Conservation (phyloP, 768 basidiomycete genomes). For the Pisolithus orientalis region DNA sequence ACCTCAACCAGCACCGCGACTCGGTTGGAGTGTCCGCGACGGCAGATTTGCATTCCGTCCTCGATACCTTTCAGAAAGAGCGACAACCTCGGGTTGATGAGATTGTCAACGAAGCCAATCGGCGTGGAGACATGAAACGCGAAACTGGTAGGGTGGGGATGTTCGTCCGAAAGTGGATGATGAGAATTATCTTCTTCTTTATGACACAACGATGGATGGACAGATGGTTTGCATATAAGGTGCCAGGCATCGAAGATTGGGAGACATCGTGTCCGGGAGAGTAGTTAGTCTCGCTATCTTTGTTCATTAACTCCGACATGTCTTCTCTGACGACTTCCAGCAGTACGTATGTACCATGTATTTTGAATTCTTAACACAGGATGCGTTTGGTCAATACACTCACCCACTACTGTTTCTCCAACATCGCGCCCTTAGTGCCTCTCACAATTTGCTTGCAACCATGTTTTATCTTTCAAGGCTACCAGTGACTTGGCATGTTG, state of each 20-base stretch:
- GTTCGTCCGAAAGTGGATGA: conserved; percentile 20
- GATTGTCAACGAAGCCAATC: conserved; percentile 23
- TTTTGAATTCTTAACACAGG: too few relatives aligned
- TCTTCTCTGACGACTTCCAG: background rate
- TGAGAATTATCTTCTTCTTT: conserved; percentile 17
- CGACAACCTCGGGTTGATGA: conserved; percentile 19
- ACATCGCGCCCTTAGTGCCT: too few relatives aligned
- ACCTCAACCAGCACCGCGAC: conserved; percentile 2
- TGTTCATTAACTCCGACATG: background rate
- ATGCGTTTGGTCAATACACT: too few relatives aligned
- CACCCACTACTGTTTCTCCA: too few relatives aligned
- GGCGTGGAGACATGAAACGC: conserved; percentile 19
- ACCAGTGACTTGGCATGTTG: too few relatives aligned
- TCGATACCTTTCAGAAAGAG: conserved; percentile 19
- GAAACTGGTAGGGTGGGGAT: conserved; percentile 12
- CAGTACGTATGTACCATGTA: too few relatives aligned
- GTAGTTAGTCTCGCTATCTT: background rate
- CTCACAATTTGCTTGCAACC: too few relatives aligned
- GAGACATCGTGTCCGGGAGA: background rate
- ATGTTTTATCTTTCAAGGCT: too few relatives aligned
- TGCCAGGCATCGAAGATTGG: conserved; percentile 23
- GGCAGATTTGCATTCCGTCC: conserved; percentile 9
- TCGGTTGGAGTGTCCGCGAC: background rate
- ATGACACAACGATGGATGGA: conserved; percentile 23
- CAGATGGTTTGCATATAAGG: conserved; percentile 24